Evolutionary conservation across 2,329 filamentous ascomycete genomes (phyloP).

Genomic region (Fusarium penzigii): DNA sequence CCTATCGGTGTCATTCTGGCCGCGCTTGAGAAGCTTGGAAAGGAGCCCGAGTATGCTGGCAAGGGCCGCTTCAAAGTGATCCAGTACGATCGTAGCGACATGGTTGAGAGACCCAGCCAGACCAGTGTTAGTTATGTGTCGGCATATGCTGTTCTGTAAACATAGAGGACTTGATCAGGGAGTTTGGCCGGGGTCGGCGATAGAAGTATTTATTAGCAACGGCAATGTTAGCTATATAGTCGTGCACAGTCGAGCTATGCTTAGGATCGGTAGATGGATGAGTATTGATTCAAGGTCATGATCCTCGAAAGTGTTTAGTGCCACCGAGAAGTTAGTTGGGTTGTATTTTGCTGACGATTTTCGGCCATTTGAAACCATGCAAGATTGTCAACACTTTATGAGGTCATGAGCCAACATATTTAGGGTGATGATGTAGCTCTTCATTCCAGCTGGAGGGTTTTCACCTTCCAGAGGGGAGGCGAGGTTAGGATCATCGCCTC

Average conservation of each 20-base stretch:
- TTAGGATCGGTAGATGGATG: too few relatives aligned
- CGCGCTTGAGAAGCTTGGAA: conserved; percentile 67
- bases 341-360: too few relatives aligned
- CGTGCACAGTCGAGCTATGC: too few relatives aligned
- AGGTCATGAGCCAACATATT: too few relatives aligned
- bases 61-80: conserved; percentile 73
- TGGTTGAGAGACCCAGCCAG: conserved; percentile 67
- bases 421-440: neutral
- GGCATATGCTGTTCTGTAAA: conserved; percentile 76
- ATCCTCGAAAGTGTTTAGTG: too few relatives aligned
- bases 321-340: too few relatives aligned
- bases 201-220: neutral
- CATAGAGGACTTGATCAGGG: neutral
- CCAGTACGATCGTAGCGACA: conserved; percentile 81
- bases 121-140: conserved; percentile 96
- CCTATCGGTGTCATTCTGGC: conserved; percentile 94
- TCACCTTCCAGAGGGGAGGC: too few relatives aligned
- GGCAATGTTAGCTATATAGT: neutral
- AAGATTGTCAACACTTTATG: too few relatives aligned
- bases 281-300: too few relatives aligned
- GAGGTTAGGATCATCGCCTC: neutral
- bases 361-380: too few relatives aligned
- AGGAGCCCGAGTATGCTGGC: conserved; percentile 34
- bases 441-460: neutral
- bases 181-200: neutral